Evolutionary conservation across 148 eudicot species (phyloP), one percentile per base, ranked within the genome.

Genomic region (Heliamphora exappendiculata): DNA sequence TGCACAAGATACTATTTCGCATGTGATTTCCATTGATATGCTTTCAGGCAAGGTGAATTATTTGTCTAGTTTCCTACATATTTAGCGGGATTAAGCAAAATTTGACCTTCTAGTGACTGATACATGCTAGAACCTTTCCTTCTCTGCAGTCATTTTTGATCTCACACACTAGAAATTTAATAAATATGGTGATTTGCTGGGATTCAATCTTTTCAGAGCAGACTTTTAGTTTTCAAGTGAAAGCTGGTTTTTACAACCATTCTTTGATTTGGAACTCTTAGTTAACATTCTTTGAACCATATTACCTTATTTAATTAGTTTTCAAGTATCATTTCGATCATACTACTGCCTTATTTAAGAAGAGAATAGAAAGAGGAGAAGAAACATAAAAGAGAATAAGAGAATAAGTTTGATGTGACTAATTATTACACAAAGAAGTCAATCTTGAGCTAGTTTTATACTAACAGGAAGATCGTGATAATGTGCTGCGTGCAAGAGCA

Each of bases 391-490:
- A 36, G 57, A 29, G n/a, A 31, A 39, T 39, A 49, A 14, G 19
- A 8, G 20, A 22, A 68, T 34, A 17, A 75, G 47, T 44, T 68
- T 67, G 51, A 33, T 29, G 37, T 39, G 36, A 39, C 24, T 16
- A 34, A 16, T 28, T 66, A 17, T 31, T 55, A 28, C 42, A 4
- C 16, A 13, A 16, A 37, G 37, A 59, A 58, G 72, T 76, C 68
- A 71, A 84, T 66, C 41, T 64, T 29, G 13, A 47, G 22, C 42
- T 19, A 51, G 26, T 66, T 73, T 17, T 81, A 24, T 70, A 29
- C 75, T 67, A 44, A 79, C 84, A 95, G 98, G 98, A 95, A 87
- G 98, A 95, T 73, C 96, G 94, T 67, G 97, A 92, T 76, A 95
- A 95, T 85, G 91, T 95, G 69, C 81, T 92, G 85, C 96, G 98